Percentiles rank a stretch among this genome's conserved stretches.
phyloP scores from a whole-genome alignment of 2,329 filamentous ascomycete genomes.

The Neopestalotiopsis sp. region DNA sequence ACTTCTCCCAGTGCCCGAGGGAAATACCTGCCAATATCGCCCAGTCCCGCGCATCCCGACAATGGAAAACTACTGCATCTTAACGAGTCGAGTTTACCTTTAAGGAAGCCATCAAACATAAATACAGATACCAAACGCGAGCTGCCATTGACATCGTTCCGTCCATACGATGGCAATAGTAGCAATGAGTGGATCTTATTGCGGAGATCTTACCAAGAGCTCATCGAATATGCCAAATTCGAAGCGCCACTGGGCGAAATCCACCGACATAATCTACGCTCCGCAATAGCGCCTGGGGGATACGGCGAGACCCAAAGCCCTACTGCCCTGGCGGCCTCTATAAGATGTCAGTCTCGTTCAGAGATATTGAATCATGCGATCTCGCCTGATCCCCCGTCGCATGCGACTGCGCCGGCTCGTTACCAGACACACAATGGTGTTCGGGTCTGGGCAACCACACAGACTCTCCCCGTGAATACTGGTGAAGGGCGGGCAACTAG shows the following conservation, averaged over 20 bases:
- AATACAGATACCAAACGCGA: conserved; percentile 20
- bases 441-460: too few relatives aligned
- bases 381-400: background rate
- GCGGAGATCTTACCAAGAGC: conserved; percentile 24
- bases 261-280: background rate
- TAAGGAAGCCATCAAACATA: conserved; percentile 27
- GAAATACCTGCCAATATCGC: conserved; percentile 27
- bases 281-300: background rate
- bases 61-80: conserved; percentile 27
- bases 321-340: background rate
- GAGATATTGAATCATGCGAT: background rate
- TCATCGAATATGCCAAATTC: conserved; percentile 26
- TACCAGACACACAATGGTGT: background rate
- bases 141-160: conserved; percentile 20
- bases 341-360: background rate
- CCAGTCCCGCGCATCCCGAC: conserved; percentile 26
- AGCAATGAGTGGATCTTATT: conserved; percentile 24
- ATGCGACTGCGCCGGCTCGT: background rate
- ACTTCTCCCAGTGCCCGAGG: conserved; percentile 16
- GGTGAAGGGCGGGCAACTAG: background rate
- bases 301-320: too few relatives aligned
- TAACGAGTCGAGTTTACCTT: conserved; percentile 16
- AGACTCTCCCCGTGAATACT: background rate
- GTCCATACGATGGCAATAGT: conserved; percentile 20
- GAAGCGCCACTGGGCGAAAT: conserved; percentile 13